phyloP scores from a whole-genome alignment of 805 yeast species.

The Komagataella kurtzmanii region DNA sequence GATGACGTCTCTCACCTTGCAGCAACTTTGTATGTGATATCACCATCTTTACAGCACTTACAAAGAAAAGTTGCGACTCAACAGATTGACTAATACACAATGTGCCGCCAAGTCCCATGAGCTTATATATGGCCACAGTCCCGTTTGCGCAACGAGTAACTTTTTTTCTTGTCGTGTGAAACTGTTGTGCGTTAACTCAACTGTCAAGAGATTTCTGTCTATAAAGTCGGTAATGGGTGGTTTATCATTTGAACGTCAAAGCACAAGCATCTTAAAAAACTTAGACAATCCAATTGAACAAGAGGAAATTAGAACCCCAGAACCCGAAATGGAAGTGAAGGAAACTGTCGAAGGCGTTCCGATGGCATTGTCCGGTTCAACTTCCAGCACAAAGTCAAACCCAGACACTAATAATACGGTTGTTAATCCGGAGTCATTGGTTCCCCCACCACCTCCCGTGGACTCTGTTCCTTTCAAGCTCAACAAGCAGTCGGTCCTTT shows the following conservation, averaged over 20 bases:
- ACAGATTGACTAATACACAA: background rate
- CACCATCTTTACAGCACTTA: background rate
- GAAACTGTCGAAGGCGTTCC: background rate
- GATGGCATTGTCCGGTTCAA: background rate
- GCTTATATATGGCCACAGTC: background rate
- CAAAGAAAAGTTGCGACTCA: background rate
- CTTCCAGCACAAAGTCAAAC: background rate
- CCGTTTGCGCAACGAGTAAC: background rate
- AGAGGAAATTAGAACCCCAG: background rate
- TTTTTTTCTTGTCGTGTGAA: background rate
- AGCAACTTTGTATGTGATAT: background rate
- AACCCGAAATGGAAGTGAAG: background rate
- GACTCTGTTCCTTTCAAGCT: slow-evolving; percentile 25
- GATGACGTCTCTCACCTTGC: background rate
- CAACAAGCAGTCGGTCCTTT: slow-evolving; percentile 30
- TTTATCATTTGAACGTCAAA: background rate
- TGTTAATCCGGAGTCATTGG: background rate
- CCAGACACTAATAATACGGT: background rate
- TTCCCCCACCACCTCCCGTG: slow-evolving; percentile 2
- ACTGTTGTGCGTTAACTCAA: background rate
- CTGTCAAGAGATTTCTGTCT: background rate
- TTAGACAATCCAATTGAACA: background rate
- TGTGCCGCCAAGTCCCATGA: background rate
- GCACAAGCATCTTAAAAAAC: background rate
- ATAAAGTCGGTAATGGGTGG: background rate